Evolutionary conservation across 331 rosid genomes (phyloP).

Genomic region (Rhamnella rubrinervis): DNA sequence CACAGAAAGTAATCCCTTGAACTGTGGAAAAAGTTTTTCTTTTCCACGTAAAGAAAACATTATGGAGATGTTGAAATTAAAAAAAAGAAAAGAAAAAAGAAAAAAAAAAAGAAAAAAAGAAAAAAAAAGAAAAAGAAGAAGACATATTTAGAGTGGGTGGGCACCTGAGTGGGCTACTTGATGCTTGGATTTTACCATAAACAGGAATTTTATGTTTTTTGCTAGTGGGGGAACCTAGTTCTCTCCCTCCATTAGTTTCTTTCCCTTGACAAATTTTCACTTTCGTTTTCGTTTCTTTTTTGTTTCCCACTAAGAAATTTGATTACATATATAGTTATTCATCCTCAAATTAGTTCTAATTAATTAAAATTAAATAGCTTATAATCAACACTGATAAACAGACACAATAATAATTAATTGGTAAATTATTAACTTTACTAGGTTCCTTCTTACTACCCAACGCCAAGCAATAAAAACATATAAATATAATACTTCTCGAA

Average conservation of each 20-base stretch:
- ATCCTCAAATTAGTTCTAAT: no score
- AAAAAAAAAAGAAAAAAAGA: neutral
- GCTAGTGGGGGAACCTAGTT: constrained; percentile 45
- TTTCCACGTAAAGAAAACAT: constrained; percentile 52
- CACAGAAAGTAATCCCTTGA: constrained; percentile 59
- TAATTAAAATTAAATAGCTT: no score
- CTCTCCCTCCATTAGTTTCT: constrained; percentile 29
- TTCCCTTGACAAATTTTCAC: constrained; percentile 13
- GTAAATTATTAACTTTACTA: no score
- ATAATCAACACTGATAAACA: no score
- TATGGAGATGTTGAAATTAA: constrained; percentile 41
- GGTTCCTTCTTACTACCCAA: no score
- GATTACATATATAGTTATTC: no score
- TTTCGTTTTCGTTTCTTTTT: neutral
- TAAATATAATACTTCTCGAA: no score
- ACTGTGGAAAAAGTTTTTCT: constrained; percentile 74
- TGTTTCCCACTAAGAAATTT: no score
- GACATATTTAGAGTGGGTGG: constrained; percentile 31
- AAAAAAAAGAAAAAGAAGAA: neutral
- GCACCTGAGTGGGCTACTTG: constrained; percentile 28
- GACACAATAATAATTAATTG: no score
- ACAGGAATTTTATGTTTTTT: constrained; percentile 32
- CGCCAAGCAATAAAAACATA: no score
- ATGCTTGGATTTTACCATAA: constrained; percentile 32
- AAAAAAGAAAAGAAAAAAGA: constrained; percentile 1